Conservation (phyloP, 805 yeast species). For the Nematodospora valgi region DNA sequence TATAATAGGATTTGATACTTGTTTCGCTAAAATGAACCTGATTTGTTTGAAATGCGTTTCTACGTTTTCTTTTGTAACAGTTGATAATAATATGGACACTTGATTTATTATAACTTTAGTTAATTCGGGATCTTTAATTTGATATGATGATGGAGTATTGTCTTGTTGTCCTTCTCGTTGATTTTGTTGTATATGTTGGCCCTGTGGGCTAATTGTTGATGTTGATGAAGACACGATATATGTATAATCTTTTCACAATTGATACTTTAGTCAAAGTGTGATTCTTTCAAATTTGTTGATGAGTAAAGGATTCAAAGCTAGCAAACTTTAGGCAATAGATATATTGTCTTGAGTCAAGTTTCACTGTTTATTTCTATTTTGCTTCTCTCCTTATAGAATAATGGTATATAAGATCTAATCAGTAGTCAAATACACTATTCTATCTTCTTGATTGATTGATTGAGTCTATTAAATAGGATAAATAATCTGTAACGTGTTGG, state of each 20-base stretch:
- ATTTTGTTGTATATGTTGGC: conserved; percentile 17
- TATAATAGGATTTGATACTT: conserved; percentile 15
- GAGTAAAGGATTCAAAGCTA: no score
- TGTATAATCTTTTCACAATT: conserved; percentile 3
- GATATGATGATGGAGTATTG: conserved; percentile 2
- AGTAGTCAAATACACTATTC: conserved; percentile 28
- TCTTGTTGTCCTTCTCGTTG: conserved; percentile 10
- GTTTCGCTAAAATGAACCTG: conserved; percentile 39
- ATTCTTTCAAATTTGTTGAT: no score
- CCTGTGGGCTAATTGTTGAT: conserved; percentile 35
- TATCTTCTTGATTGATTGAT: background rate
- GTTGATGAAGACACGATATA: conserved; percentile 34
- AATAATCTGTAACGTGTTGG: no score
- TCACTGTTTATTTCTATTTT: no score
- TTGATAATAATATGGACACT: conserved; percentile 47
- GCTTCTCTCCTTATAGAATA: no score
- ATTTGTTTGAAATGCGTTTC: conserved; percentile 42
- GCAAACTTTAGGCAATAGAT: no score
- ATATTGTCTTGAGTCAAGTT: no score
- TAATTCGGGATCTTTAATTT: conserved; percentile 23
- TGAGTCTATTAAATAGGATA: no score
- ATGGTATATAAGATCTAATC: conserved; percentile 35
- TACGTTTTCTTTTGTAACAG: conserved; percentile 40
- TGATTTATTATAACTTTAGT: conserved; percentile 47
- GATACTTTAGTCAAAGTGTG: conserved; percentile 1